A percentile compares a stretch with the other conserved stretches of the same genome.
These are phyloP conservation scores for Moricandia arvensis DNA, from an alignment of 345 rosid genomes.

Conservation along the genomic window DNA sequence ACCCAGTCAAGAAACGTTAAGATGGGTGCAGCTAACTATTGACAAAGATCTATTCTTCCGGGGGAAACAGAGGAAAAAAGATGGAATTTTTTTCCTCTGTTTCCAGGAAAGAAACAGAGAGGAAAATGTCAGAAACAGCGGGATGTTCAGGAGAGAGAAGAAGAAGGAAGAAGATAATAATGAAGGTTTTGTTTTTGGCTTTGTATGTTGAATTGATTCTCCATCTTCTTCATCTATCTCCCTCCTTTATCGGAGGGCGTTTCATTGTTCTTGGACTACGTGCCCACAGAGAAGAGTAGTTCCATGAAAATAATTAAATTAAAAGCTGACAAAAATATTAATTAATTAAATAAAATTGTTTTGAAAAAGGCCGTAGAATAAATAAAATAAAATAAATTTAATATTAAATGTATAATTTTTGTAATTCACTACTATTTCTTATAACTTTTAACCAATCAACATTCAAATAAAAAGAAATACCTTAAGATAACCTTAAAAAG, in stretches of 20 bases:
- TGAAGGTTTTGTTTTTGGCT: neutral
- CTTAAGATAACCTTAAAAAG: no score
- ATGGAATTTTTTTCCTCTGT: conserved; percentile 10
- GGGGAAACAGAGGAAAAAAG: neutral
- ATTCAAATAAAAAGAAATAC: no score
- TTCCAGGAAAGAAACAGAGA: conserved; percentile 31
- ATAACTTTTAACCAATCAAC: no score
- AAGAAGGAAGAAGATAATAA: neutral
- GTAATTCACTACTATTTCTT: no score
- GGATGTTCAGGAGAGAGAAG: conserved; percentile 4
- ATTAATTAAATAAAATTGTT: no score
- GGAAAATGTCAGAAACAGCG: conserved; percentile 24
- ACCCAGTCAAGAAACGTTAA: conserved; percentile 6
- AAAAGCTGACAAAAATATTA: no score
- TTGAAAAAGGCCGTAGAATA: neutral
- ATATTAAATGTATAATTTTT: no score
- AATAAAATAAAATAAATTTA: no score
- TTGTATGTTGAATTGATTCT: conserved; percentile 16
- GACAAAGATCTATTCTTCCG: conserved; percentile 22
- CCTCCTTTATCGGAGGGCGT: conserved; percentile 27
- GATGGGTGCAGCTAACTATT: conserved; percentile 11
- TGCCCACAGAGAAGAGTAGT: conserved; percentile 9
- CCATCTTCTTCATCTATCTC: conserved; percentile 28
- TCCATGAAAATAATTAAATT: neutral
- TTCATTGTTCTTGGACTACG: conserved; percentile 31